These are phyloP conservation scores for Luzula sylvatica DNA, from an alignment of 176 grass and related monocot species.

Conservation along the genomic window DNA sequence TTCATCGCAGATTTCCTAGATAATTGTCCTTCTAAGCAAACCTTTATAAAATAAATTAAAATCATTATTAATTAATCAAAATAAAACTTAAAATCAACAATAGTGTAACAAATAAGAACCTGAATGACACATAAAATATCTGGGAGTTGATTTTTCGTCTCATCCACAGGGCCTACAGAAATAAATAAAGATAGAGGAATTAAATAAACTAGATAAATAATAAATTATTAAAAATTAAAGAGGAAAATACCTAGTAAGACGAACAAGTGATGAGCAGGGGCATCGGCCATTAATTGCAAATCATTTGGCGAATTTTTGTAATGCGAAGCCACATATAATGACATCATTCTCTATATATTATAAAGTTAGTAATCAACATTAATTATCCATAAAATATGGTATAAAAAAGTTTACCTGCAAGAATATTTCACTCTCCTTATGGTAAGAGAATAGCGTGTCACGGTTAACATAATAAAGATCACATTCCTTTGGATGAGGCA, in stretches of 20 bases:
- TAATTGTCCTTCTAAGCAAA: conserved; percentile 98
- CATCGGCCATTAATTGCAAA: conserved; percentile 98
- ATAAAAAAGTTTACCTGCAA: conserved; percentile 52
- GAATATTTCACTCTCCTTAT: conserved; percentile 90
- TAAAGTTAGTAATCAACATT: conserved; percentile 22
- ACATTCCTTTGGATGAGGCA: conserved; percentile 72
- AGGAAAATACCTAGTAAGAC: conserved; percentile 78
- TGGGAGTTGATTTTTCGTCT: conserved; percentile 80
- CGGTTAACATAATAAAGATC: conserved; percentile 95
- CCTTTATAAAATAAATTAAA: conserved; percentile 33
- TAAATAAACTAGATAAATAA: background rate
- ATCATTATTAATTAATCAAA: background rate
- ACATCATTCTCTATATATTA: conserved; percentile 95
- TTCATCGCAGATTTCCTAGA: conserved; percentile 74
- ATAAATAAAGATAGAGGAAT: background rate
- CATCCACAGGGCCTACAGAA: conserved; percentile 69
- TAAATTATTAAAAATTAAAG: background rate
- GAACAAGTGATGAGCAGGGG: conserved; percentile 89
- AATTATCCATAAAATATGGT: background rate
- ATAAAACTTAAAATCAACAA: conserved; percentile 1
- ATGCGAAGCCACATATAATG: conserved; percentile 97
- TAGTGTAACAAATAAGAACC: conserved; percentile 30
- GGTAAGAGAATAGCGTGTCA: conserved; percentile 95
- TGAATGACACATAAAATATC: conserved; percentile 98
- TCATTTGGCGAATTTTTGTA: conserved; percentile 99